Evolutionary conservation across 352 stramenopile species (phyloP).

Genomic region (Pythium biforme): DNA sequence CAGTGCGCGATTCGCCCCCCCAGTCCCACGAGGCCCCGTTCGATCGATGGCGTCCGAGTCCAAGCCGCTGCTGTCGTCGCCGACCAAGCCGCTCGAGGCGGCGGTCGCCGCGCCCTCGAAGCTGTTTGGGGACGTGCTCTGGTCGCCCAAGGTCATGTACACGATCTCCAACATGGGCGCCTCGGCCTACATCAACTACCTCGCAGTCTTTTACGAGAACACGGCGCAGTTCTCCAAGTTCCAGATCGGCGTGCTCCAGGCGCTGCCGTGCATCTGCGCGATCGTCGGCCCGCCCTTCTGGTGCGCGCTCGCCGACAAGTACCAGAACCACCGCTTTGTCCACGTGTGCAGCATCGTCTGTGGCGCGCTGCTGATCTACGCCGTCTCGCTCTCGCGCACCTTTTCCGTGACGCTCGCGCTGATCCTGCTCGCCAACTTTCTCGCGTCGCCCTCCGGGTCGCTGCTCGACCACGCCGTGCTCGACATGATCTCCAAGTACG

Average conservation of each 20-base stretch:
- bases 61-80: slow-evolving; percentile 2
- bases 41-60: neutral
- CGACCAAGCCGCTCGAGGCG: slow-evolving; percentile 2
- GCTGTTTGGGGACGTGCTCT: slow-evolving; percentile 29
- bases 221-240: slow-evolving; percentile 64
- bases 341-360: slow-evolving; percentile 64
- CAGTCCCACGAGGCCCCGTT: neutral
- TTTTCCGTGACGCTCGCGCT: slow-evolving; percentile 56
- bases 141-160: slow-evolving; percentile 83
- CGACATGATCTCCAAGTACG: slow-evolving; percentile 58
- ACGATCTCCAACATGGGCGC: slow-evolving; percentile 55
- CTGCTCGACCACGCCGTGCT: slow-evolving; percentile 74
- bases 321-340: slow-evolving; percentile 57
- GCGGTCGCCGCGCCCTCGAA: slow-evolving; percentile 5
- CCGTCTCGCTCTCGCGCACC: slow-evolving; percentile 49
- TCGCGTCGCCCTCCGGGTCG: slow-evolving; percentile 52
- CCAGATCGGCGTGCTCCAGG: slow-evolving; percentile 76
- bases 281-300: slow-evolving; percentile 73
- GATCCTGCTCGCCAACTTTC: slow-evolving; percentile 62
- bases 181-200: slow-evolving; percentile 74
- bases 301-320: slow-evolving; percentile 65
- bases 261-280: slow-evolving; percentile 56
- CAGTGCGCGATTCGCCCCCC: neutral
- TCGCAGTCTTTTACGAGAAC: slow-evolving; percentile 74
- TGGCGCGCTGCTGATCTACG: slow-evolving; percentile 56